Conservation (phyloP, 495 filamentous ascomycete genomes). For the Choiromyces venosus region DNA sequence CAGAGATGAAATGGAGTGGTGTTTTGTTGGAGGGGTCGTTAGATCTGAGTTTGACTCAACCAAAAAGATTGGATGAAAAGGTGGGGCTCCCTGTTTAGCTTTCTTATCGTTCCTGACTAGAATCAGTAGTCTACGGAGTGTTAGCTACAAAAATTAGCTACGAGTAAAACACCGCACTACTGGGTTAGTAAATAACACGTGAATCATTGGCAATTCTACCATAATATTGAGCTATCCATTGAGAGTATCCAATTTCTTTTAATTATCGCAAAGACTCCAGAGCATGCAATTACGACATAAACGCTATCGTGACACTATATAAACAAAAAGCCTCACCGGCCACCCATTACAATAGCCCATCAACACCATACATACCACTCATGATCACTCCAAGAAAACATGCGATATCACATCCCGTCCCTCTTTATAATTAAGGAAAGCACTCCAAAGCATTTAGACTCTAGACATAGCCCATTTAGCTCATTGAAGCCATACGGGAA, state of each 20-base stretch:
- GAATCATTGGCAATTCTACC: not conserved
- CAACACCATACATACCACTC: not conserved
- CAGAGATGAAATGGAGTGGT: not conserved
- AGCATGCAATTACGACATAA: not conserved
- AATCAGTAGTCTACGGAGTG: not conserved
- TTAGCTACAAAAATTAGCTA: not conserved
- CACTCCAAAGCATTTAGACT: not conserved
- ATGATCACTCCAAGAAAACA: not conserved
- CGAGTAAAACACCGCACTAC: not conserved
- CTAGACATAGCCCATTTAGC: not conserved
- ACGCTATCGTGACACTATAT: not conserved
- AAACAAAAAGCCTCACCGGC: not conserved
- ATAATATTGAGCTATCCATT: not conserved
- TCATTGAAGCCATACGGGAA: not conserved
- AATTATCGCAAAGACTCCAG: slow-evolving; percentile 4
- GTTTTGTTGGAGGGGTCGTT: not conserved
- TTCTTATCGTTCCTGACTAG: not conserved
- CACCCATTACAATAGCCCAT: not conserved
- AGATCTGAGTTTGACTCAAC: not conserved
- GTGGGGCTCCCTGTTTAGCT: not conserved
- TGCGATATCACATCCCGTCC: not conserved
- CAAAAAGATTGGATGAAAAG: not conserved
- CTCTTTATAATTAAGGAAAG: not conserved
- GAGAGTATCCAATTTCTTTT: not conserved
- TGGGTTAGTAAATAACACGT: not conserved